Conservation (phyloP, 495 filamentous ascomycete species). For the Penicillium ucsense region DNA sequence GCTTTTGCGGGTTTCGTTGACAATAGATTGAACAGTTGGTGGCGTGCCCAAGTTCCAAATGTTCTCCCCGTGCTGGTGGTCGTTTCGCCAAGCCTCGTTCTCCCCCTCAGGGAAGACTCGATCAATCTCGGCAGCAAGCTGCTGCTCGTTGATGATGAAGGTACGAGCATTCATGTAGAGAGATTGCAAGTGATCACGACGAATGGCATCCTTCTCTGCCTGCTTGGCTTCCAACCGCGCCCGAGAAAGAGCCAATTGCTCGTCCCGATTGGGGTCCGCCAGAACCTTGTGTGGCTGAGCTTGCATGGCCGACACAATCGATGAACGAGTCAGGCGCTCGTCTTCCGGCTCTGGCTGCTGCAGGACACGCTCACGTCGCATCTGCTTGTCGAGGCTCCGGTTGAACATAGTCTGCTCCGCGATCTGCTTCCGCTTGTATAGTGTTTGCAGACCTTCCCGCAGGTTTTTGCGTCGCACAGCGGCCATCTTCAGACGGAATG, state of each 20-base stretch:
- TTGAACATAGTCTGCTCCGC: constrained; percentile 28
- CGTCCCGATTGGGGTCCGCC: constrained; percentile 38
- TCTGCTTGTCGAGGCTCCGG: constrained; percentile 27
- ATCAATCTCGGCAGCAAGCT: constrained; percentile 53
- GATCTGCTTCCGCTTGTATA: constrained; percentile 45
- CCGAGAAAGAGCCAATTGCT: constrained; percentile 34
- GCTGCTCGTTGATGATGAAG: constrained; percentile 55
- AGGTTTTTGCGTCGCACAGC: constrained; percentile 51
- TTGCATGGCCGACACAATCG: constrained; percentile 33
- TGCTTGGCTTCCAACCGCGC: constrained; percentile 27
- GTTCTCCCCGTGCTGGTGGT: constrained; percentile 35
- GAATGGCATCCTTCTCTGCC: constrained; percentile 28
- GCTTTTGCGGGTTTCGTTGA: constrained; percentile 22
- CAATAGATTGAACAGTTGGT: constrained; percentile 35
- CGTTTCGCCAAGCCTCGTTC: constrained; percentile 37
- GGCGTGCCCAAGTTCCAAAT: constrained; percentile 51
- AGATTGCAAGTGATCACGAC: constrained; percentile 43
- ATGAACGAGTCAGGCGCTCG: constrained; percentile 49
- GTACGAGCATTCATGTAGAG: constrained; percentile 55
- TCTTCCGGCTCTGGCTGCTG: constrained; percentile 46
- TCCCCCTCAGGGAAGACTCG: constrained; percentile 47
- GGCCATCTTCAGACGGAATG: constrained; percentile 56
- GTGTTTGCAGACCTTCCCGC: constrained; percentile 48
- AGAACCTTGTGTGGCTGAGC: constrained; percentile 29
- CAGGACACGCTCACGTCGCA: constrained; percentile 35